Percentiles rank a stretch among this genome's conserved stretches.
Conservation (phyloP, 306 rosid species). For the Abrus precatorius region DNA sequence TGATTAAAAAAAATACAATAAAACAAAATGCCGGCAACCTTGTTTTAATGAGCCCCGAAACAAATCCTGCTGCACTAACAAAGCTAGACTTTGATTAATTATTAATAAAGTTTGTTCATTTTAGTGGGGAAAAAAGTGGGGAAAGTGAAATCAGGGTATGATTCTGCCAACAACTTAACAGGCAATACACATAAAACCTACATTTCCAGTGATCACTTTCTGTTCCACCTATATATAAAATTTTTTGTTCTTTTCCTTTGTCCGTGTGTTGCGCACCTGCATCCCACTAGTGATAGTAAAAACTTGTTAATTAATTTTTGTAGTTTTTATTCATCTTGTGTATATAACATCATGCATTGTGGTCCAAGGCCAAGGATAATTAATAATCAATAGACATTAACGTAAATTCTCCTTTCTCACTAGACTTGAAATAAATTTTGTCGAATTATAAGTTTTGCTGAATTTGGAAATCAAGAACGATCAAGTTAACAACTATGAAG, state of each 20-base stretch:
- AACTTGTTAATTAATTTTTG: not conserved
- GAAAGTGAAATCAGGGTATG: constrained; percentile 42
- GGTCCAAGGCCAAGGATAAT: constrained; percentile 24
- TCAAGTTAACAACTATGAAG: not conserved
- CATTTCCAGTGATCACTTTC: constrained; percentile 57
- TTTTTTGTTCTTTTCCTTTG: constrained; percentile 41
- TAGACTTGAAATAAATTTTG: not conserved
- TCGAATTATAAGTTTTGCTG: not conserved
- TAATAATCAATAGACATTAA: not conserved
- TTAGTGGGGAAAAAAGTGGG: constrained; percentile 34
- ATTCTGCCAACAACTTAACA: constrained; percentile 55
- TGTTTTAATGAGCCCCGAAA: constrained; percentile 29
- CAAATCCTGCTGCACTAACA: constrained; percentile 31
- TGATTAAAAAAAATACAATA: not conserved
- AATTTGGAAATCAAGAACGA: not conserved
- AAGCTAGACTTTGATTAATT: constrained; percentile 4
- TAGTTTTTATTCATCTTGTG: constrained; percentile 1
- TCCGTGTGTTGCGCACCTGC: constrained; percentile 60
- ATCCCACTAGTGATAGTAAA: constrained; percentile 51
- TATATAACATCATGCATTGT: not conserved
- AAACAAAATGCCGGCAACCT: constrained; percentile 22
- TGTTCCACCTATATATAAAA: constrained; percentile 43
- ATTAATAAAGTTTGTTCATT: constrained; percentile 14
- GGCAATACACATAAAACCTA: constrained; percentile 53
- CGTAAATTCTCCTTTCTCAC: not conserved